These are phyloP conservation scores for Fomitopsis pinicola DNA, from an alignment of 1,284 basidiomycete species.

Conservation along the genomic window DNA sequence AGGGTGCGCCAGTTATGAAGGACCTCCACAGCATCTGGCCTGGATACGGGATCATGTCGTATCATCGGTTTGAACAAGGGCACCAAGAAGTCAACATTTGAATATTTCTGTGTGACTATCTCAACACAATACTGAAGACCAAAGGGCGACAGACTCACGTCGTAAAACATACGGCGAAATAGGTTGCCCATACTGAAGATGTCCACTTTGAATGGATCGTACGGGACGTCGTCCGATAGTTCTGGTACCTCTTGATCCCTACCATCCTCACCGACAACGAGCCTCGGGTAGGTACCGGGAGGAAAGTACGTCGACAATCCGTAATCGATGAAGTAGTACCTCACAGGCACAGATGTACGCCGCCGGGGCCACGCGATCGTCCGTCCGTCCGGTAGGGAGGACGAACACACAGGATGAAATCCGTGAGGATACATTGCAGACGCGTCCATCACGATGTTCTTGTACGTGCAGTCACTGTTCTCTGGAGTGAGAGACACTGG, in stretches of 20 bases:
- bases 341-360: slow-evolving; percentile 8
- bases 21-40: slow-evolving; percentile 13
- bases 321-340: slow-evolving; percentile 25
- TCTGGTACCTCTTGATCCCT: slow-evolving; percentile 24
- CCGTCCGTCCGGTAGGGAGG: slow-evolving; percentile 7
- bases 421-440: slow-evolving; percentile 19
- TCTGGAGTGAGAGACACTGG: too few species aligned
- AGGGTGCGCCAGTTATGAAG: not conserved
- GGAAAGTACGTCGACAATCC: slow-evolving; percentile 17
- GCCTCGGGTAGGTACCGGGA: slow-evolving; percentile 3
- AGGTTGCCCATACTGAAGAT: slow-evolving; percentile 23
- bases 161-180: slow-evolving; percentile 5
- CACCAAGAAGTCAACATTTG: slow-evolving; percentile 17
- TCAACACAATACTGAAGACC: not conserved
- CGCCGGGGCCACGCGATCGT: slow-evolving; percentile 1
- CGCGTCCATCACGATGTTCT: slow-evolving; percentile 26
- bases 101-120: slow-evolving; percentile 12
- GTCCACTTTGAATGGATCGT: slow-evolving; percentile 28
- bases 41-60: slow-evolving; percentile 9
- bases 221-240: slow-evolving; percentile 17
- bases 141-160: slow-evolving; percentile 3
- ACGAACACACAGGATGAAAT: slow-evolving; percentile 16
- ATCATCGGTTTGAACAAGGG: slow-evolving; percentile 20
- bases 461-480: slow-evolving; percentile 16
- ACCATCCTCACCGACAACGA: slow-evolving; percentile 13